These are phyloP conservation scores for Apophysomyces variabilis DNA, from an alignment of 371 early-diverging fungal genomes.

Conservation along the genomic window DNA sequence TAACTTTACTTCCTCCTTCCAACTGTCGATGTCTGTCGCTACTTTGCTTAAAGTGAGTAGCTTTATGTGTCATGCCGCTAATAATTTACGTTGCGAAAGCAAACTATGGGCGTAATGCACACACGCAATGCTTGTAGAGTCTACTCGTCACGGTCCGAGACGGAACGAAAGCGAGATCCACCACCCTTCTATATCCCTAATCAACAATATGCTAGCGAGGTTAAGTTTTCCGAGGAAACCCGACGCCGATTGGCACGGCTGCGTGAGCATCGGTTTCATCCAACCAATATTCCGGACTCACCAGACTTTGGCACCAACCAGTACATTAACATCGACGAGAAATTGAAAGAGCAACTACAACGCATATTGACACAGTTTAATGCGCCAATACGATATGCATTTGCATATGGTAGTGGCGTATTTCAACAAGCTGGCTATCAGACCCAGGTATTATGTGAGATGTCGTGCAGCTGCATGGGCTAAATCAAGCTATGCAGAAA, in stretches of 20 bases:
- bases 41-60: background rate
- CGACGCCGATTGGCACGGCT: constrained; percentile 37
- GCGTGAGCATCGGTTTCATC: constrained; percentile 51
- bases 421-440: constrained; percentile 86
- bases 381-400: constrained; percentile 83
- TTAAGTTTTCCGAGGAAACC: constrained; percentile 43
- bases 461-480: background rate
- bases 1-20: background rate
- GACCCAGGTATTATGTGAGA: constrained; percentile 53
- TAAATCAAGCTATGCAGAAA: background rate
- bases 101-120: background rate
- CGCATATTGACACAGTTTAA: constrained; percentile 61
- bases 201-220: background rate
- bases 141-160: background rate
- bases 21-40: background rate
- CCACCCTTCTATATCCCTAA: constrained; percentile 4
- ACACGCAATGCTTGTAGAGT: background rate
- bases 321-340: constrained; percentile 65
- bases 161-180: background rate
- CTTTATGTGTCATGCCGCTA: background rate
- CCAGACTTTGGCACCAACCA: constrained; percentile 74
- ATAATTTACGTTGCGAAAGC: background rate
- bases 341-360: constrained; percentile 62
- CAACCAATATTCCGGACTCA: constrained; percentile 58
- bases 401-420: constrained; percentile 96